phyloP scores from a whole-genome alignment of 2,329 filamentous ascomycete species.

The Cylindrodendrum hubeiense region DNA sequence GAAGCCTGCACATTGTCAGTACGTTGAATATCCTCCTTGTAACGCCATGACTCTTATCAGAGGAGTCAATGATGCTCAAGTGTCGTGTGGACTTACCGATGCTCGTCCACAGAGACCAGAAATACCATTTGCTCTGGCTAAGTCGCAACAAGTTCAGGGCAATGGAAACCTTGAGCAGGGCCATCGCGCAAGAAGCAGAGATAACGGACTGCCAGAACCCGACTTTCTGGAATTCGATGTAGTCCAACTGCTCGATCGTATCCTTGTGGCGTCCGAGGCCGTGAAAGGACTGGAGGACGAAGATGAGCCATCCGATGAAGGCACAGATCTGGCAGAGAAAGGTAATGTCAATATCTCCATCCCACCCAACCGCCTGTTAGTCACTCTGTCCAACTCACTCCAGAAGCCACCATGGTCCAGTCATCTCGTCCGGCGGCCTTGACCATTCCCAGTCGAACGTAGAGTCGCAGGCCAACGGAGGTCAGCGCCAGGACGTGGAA shows the following conservation, averaged over 20 bases:
- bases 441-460: slow-evolving; percentile 23
- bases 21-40: background rate
- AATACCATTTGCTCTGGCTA: slow-evolving; percentile 25
- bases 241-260: slow-evolving; percentile 12
- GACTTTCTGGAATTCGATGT: slow-evolving; percentile 17
- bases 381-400: slow-evolving; percentile 2
- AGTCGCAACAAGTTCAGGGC: slow-evolving; percentile 28
- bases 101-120: slow-evolving; percentile 24
- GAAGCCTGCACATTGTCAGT: slow-evolving; percentile 12
- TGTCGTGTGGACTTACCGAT: slow-evolving; percentile 4
- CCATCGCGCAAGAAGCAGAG: slow-evolving; percentile 25
- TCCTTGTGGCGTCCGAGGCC: slow-evolving; percentile 29
- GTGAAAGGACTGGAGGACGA: slow-evolving; percentile 22
- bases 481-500: slow-evolving; percentile 24
- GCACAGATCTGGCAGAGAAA: slow-evolving; percentile 18
- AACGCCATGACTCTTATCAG: too few relatives aligned
- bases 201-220: slow-evolving; percentile 33
- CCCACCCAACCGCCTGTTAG: background rate
- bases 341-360: background rate
- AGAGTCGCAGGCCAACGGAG: slow-evolving; percentile 22
- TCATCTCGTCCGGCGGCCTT: slow-evolving; percentile 30
- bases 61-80: background rate
- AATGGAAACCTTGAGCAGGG: slow-evolving; percentile 32
- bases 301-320: slow-evolving; percentile 29
- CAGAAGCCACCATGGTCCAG: slow-evolving; percentile 29